A percentile compares a stretch with the other conserved stretches of the same genome.
Evolutionary conservation across 2,329 filamentous ascomycete species (phyloP).

Genomic region (Thermothelomyces thermophilus): DNA sequence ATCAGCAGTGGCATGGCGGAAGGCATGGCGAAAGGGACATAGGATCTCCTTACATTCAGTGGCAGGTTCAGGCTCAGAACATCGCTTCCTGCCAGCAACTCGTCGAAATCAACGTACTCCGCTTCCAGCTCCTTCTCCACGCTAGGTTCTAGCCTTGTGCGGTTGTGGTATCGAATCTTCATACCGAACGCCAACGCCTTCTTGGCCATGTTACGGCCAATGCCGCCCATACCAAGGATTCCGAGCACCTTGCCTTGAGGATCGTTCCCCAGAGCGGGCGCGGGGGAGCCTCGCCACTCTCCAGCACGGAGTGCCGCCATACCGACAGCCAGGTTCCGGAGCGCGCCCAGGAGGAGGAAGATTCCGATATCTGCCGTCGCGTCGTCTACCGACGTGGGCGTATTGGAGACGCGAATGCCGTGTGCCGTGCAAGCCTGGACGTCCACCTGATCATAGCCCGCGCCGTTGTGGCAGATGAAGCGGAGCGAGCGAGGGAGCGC

Average conservation of each 20-base stretch:
- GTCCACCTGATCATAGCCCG: constrained; percentile 81
- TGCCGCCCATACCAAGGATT: constrained; percentile 81
- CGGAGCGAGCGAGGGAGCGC: constrained; percentile 46
- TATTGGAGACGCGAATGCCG: constrained; percentile 67
- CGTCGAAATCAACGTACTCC: constrained; percentile 66
- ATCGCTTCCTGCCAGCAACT: constrained; percentile 62
- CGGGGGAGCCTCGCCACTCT: constrained; percentile 56
- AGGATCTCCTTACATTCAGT: constrained; percentile 57
- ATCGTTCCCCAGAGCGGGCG: constrained; percentile 62
- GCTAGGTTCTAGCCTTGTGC: constrained; percentile 51
- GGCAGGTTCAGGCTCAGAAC: constrained; percentile 76
- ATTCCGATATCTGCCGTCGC: constrained; percentile 76
- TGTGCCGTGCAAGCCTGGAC: constrained; percentile 62
- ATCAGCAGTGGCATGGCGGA: not conserved
- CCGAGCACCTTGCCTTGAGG: constrained; percentile 72
- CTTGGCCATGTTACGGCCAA: constrained; percentile 68
- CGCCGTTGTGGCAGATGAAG: constrained; percentile 60
- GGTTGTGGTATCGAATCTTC: constrained; percentile 69
- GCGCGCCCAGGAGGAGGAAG: constrained; percentile 73
- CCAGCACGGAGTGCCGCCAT: constrained; percentile 61
- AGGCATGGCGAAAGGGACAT: not conserved
- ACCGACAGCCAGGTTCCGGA: constrained; percentile 64
- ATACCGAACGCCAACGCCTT: constrained; percentile 73
- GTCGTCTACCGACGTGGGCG: constrained; percentile 74
- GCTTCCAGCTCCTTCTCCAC: constrained; percentile 47